These are phyloP conservation scores for Porogramme epimiltina DNA, from an alignment of 1,284 basidiomycete species.

Conservation along the genomic window DNA sequence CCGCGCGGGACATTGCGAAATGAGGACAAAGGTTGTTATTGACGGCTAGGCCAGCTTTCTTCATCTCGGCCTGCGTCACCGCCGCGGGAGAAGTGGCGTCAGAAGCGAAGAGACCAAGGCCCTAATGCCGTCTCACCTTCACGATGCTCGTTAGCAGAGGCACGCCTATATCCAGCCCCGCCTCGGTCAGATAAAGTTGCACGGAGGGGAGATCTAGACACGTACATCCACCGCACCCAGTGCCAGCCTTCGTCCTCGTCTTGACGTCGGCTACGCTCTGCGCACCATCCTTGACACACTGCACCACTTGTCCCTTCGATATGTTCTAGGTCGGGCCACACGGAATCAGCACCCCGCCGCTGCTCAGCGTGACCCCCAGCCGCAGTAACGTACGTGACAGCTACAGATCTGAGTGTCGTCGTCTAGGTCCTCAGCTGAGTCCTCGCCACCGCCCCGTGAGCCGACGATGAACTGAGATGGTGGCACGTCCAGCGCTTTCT, in stretches of 20 bases:
- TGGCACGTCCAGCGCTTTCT: slow-evolving; percentile 66
- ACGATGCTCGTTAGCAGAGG: slow-evolving; percentile 51
- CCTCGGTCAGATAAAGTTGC: slow-evolving; percentile 4
- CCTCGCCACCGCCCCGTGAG: slow-evolving; percentile 45
- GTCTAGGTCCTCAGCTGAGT: slow-evolving; percentile 67
- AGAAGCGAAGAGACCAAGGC: neutral
- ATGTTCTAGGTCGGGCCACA: slow-evolving; percentile 47
- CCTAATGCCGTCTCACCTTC: slow-evolving; percentile 34
- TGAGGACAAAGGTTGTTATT: slow-evolving; percentile 70
- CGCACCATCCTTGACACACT: slow-evolving; percentile 56
- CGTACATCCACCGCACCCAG: slow-evolving; percentile 75
- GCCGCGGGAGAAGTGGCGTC: neutral
- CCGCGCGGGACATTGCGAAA: slow-evolving; percentile 68
- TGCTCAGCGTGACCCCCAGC: too few relatives aligned
- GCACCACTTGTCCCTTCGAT: slow-evolving; percentile 59
- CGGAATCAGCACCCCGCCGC: too few relatives aligned
- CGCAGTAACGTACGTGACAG: slow-evolving; percentile 55
- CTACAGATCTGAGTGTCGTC: slow-evolving; percentile 74
- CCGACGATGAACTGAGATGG: slow-evolving; percentile 73
- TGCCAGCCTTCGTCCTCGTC: slow-evolving; percentile 69
- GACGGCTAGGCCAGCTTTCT: slow-evolving; percentile 63
- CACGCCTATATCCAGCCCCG: slow-evolving; percentile 30
- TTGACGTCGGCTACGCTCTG: slow-evolving; percentile 62
- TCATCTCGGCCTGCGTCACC: slow-evolving; percentile 69
- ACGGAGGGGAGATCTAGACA: slow-evolving; percentile 33